These are phyloP conservation scores for Zalaria obscura DNA, from an alignment of 2,329 filamentous ascomycete genomes.

Conservation along the genomic window DNA sequence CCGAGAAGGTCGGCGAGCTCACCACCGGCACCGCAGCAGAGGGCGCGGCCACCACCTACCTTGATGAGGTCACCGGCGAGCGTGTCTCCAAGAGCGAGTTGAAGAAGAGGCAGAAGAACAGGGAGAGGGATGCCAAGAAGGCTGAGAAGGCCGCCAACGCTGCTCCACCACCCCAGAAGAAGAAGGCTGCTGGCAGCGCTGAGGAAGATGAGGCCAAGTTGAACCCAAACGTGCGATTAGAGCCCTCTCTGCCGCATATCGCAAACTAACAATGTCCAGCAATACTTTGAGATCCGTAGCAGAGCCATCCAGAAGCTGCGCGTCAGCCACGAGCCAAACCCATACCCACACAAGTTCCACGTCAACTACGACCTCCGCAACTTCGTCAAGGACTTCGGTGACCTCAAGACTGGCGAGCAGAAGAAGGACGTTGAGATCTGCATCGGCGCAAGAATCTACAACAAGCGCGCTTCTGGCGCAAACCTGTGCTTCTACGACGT, in stretches of 20 bases:
- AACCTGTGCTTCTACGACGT: slow-evolving; percentile 92
- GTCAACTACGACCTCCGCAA: slow-evolving; percentile 69
- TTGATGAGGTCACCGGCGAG: slow-evolving; percentile 91
- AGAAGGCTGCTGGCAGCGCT: slow-evolving; percentile 44
- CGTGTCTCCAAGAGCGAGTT: slow-evolving; percentile 46
- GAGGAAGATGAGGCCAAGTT: slow-evolving; percentile 58
- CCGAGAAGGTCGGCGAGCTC: slow-evolving; percentile 18
- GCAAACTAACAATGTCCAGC: slow-evolving; percentile 28
- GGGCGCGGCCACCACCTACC: slow-evolving; percentile 45
- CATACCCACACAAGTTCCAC: slow-evolving; percentile 90
- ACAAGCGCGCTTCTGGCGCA: slow-evolving; percentile 64
- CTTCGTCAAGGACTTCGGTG: slow-evolving; percentile 63
- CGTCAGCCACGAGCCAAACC: slow-evolving; percentile 59
- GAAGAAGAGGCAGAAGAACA: slow-evolving; percentile 91
- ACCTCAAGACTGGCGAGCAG: slow-evolving; percentile 78
- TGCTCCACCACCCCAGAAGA: slow-evolving; percentile 40
- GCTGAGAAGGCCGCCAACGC: slow-evolving; percentile 64
- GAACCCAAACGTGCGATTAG: slow-evolving; percentile 50
- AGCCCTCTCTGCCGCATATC: neutral
- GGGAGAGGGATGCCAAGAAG: slow-evolving; percentile 79
- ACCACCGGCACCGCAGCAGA: slow-evolving; percentile 18
- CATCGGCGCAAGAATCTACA: slow-evolving; percentile 78
- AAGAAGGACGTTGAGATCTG: slow-evolving; percentile 61
- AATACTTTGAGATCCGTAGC: slow-evolving; percentile 96
- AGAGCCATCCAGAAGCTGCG: slow-evolving; percentile 65